These are phyloP conservation scores for Ophiobolus disseminans DNA, from an alignment of 2,329 filamentous ascomycete species.

Conservation along the genomic window DNA sequence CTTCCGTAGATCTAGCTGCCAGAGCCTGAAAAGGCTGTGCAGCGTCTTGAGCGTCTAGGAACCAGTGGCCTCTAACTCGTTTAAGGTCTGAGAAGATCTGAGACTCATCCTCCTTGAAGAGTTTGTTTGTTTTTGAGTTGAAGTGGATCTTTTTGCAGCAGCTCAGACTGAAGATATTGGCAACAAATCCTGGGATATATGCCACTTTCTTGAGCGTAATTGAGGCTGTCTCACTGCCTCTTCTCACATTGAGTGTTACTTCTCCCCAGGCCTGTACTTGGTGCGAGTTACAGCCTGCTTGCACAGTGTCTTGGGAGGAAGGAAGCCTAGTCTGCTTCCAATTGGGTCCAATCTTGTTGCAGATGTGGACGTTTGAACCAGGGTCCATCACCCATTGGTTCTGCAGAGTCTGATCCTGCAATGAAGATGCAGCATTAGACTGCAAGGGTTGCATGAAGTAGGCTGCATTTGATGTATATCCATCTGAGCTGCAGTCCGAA, in stretches of 20 bases:
- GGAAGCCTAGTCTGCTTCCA: background rate
- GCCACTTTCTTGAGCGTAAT: background rate
- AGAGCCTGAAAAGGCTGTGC: slow-evolving; percentile 3
- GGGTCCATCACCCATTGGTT: slow-evolving; percentile 9
- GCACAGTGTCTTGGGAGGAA: background rate
- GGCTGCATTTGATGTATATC: background rate
- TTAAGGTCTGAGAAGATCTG: background rate
- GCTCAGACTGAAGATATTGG: slow-evolving; percentile 5
- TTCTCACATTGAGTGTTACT: background rate
- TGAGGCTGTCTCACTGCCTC: background rate
- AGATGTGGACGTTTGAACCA: slow-evolving; percentile 3
- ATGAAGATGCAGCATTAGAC: too few species aligned
- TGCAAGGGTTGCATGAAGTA: background rate
- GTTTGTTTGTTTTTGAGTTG: slow-evolving; percentile 2
- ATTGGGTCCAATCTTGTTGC: background rate
- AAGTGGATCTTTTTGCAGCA: slow-evolving; percentile 2
- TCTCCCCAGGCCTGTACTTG: background rate
- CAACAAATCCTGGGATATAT: slow-evolving; percentile 4
- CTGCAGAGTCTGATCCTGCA: background rate
- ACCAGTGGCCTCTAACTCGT: slow-evolving; percentile 3
- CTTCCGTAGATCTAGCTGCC: background rate
- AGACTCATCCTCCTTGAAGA: background rate
- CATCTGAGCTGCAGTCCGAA: background rate
- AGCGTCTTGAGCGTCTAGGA: background rate
- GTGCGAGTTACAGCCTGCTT: background rate